Conservation (phyloP, 2,329 filamentous ascomycete genomes). For the Geosmithia putterillii region DNA sequence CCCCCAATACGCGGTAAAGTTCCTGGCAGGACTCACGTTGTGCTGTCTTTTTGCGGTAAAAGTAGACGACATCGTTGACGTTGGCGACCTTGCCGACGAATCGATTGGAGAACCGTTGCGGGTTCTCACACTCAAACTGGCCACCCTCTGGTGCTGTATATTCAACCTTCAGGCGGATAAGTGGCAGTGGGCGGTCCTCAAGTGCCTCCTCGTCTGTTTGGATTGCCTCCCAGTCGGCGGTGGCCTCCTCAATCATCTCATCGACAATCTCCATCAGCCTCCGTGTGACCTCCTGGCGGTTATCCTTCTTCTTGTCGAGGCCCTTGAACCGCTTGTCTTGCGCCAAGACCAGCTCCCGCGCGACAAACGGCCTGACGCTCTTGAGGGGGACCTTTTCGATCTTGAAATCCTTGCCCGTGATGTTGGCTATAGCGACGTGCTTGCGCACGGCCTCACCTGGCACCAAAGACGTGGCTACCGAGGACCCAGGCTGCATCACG, state of each 20-base stretch:
- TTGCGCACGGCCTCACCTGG: constrained; percentile 85
- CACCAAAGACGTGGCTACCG: constrained; percentile 84
- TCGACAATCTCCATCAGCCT: constrained; percentile 70
- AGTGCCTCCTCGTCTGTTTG: constrained; percentile 52
- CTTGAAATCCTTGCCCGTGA: constrained; percentile 74
- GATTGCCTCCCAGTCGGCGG: constrained; percentile 65
- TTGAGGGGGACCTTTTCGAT: constrained; percentile 74
- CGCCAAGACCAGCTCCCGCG: constrained; percentile 65
- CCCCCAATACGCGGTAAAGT: not conserved
- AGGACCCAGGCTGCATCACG: constrained; percentile 96
- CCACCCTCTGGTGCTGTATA: constrained; percentile 77
- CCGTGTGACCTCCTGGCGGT: constrained; percentile 66
- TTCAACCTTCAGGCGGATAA: constrained; percentile 85
- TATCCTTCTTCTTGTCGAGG: constrained; percentile 71
- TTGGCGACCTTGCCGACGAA: constrained; percentile 90
- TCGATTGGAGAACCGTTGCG: constrained; percentile 87
- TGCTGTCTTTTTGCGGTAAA: constrained; percentile 75
- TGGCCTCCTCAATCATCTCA: constrained; percentile 77
- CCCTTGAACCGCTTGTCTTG: constrained; percentile 67
- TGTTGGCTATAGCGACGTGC: constrained; percentile 73
- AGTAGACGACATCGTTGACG: constrained; percentile 84
- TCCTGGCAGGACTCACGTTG: constrained; percentile 11
- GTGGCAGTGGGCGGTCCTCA: constrained; percentile 58
- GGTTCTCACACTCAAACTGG: constrained; percentile 84
- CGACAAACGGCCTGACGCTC: constrained; percentile 82